These are phyloP conservation scores for Madurella fahalii DNA, from an alignment of 2,329 filamentous ascomycete genomes.

Conservation along the genomic window DNA sequence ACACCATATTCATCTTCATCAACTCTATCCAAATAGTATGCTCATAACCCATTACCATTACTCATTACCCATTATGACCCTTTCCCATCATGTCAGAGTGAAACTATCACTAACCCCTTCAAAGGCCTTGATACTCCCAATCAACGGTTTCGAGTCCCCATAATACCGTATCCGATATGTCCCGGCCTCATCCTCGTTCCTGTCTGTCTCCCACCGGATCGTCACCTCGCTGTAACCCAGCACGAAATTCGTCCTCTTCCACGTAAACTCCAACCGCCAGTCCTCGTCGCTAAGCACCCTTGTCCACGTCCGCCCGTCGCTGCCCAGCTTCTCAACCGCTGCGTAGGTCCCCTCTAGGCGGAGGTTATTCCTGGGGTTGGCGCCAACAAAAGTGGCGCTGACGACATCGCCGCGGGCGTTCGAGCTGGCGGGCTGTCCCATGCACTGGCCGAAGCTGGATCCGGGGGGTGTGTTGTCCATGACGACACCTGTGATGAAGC, in stretches of 20 bases:
- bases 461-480: constrained; percentile 64
- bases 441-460: constrained; percentile 65
- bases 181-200: constrained; percentile 45
- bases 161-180: constrained; percentile 75
- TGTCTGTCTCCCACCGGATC: constrained; percentile 73
- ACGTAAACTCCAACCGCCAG: constrained; percentile 77
- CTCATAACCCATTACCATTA: neutral
- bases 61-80: neutral
- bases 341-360: constrained; percentile 73
- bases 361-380: constrained; percentile 85
- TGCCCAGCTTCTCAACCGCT: constrained; percentile 61
- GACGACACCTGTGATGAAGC: constrained; percentile 75
- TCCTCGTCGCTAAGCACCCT: constrained; percentile 70
- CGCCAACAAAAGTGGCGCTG: constrained; percentile 70
- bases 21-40: no score
- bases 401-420: constrained; percentile 58
- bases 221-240: constrained; percentile 72
- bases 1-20: no score
- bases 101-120: constrained; percentile 30
- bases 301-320: constrained; percentile 50
- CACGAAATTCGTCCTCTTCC: constrained; percentile 67
- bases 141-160: constrained; percentile 68
- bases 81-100: constrained; percentile 20
- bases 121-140: constrained; percentile 63
- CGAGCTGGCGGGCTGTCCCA: constrained; percentile 45